Base-by-base conservation (phyloP, 192 early-diverging fungal species). In the Gamsiella multidivaricata region DNA sequence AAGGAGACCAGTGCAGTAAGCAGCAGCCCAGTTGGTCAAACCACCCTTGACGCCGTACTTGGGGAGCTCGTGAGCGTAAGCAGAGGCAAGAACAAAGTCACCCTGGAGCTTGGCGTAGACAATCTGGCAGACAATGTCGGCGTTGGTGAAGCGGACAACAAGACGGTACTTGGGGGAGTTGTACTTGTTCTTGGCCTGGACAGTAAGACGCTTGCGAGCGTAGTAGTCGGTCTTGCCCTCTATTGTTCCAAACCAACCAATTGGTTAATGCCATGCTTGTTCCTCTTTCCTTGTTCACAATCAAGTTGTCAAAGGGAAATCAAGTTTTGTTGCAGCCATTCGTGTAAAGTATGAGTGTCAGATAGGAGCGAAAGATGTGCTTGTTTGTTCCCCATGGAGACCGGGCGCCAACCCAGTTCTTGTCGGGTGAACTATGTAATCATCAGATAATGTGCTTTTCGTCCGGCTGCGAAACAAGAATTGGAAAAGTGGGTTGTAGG, bases 191-290 rank as follows among this genome's bases (percentile, higher is more conserved):
- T 99, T 99, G 74, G 97, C 97, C 88, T 99, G 97, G 81, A 91
- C 88, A n/a, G 98, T 92, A 67, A 99, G 89, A 80, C 94, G 91
- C 94, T 97, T 98, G 81, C 97, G 94, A 78, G 97, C 96, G 82
- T 97, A 98, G 96, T 98, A 99, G 91, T 99, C 97, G 84, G 97
- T 99, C 93, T 99, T 99, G 57, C 97, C 96, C 94, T 99, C 96
- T 96, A 81, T 59, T 75, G 49, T 32, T 43, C 22, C 72, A 49
- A 54, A 57, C 39, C 52, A 36, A 46, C 49, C 11, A 20, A 23
- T 53, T 25, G 17, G 20, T 55, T 37, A 28, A 70, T 59, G 15
- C 12, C 7, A 39, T 5, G 12, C 12, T 9, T 39, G 7, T 39
- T 39, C 37, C 12, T 39, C 37, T 9, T 39, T n/a, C n/a, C n/a